Evolutionary conservation across 768 basidiomycete genomes (phyloP), one percentile per base, ranked within the genome.

Genomic region (Myochromella boudieri): DNA sequence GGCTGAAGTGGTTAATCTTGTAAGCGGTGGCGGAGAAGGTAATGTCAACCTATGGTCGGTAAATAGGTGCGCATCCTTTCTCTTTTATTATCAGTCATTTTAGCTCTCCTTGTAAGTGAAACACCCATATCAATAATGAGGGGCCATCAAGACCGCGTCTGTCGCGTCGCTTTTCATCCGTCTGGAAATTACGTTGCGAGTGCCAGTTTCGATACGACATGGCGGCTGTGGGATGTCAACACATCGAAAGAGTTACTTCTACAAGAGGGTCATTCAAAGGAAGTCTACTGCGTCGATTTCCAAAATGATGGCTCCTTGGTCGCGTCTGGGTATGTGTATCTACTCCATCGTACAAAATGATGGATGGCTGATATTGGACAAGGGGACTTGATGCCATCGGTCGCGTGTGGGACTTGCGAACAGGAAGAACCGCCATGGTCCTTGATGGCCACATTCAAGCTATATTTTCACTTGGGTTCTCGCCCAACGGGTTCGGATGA

Each of bases 341-440:
- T 34, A 3, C 3, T 4, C 17, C n/a, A n/a, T n/a, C n/a, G n/a
- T 7, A 14, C 28, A 41, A 32, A 32, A 17, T 46, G 24, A 46
- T 17, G 37, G 45, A 53, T 34, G 6, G 37, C n/a, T n/a, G n/a
- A n/a, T n/a, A 47, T 31, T 29, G 39, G 9, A 15, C 49, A 15
- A 97, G 95, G 25, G 97, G 97, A 17, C 78, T 98, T 18, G 97
- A 99, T 59, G 95, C 94, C 1, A 93, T 98, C 58, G 97, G 93
- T 1, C 85, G 97, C 25, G 88, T 98, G 3, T 99, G 97, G 97
- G 97, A 99, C 67, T 63, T 95, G 15, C 81, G 97, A 37, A 95
- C 94, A 11, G 97, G 97, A 6, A 76, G 91, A 58, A 97, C 95
- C 1, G 93, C 94, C 0, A 97, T 97, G 94, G 93, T 98, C 3